These are phyloP conservation scores for Rosa lucieae DNA, from an alignment of 306 rosid species.

Conservation along the genomic window DNA sequence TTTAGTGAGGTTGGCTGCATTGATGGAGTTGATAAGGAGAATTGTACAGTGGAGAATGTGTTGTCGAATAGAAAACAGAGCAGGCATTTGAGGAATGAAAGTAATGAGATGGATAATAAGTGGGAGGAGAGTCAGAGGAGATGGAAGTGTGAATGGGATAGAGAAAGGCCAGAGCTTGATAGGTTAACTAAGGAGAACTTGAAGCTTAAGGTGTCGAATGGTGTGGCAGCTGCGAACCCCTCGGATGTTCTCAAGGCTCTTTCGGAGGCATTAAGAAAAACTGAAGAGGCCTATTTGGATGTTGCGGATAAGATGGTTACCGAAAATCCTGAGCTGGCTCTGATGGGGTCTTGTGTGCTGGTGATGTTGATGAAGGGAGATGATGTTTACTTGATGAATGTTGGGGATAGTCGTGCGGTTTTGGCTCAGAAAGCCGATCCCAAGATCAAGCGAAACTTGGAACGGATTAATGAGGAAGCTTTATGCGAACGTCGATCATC, in stretches of 20 bases:
- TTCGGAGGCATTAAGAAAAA: slow-evolving; percentile 56
- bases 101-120: slow-evolving; percentile 13
- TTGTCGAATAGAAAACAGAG: slow-evolving; percentile 14
- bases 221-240: slow-evolving; percentile 27
- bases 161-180: slow-evolving; percentile 35
- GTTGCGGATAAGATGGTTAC: slow-evolving; percentile 45
- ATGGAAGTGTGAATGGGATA: slow-evolving; percentile 44
- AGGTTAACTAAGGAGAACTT: slow-evolving; percentile 8
- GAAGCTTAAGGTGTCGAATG: slow-evolving; percentile 8
- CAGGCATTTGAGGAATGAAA: background rate
- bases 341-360: slow-evolving; percentile 94
- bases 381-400: slow-evolving; percentile 85
- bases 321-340: slow-evolving; percentile 66
- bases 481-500: slow-evolving; percentile 14
- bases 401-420: slow-evolving; percentile 77
- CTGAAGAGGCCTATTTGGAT: slow-evolving; percentile 59
- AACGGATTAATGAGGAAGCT: slow-evolving; percentile 35
- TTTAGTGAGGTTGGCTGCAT: slow-evolving; percentile 1
- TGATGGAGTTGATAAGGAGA: slow-evolving; percentile 14
- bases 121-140: slow-evolving; percentile 19
- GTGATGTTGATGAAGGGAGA: slow-evolving; percentile 85
- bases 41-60: slow-evolving; percentile 1
- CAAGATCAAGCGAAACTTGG: slow-evolving; percentile 25
- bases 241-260: slow-evolving; percentile 56
- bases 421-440: slow-evolving; percentile 46